Conservation (phyloP, 345 rosid genomes). For the Raphanus sativus region DNA sequence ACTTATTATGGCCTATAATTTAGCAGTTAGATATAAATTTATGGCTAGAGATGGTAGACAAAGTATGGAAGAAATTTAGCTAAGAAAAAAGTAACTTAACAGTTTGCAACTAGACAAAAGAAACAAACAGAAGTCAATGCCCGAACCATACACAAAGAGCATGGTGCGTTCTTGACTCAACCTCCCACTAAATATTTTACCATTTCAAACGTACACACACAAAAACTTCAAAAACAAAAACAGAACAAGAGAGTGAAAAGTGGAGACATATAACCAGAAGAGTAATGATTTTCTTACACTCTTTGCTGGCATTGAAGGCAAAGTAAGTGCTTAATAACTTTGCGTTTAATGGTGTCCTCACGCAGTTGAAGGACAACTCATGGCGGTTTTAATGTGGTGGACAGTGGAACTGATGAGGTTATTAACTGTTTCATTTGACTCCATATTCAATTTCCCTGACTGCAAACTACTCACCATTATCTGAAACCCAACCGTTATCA, state of each 20-base stretch:
- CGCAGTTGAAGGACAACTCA: conserved; percentile 64
- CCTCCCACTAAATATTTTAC: conserved; percentile 36
- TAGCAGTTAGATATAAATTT: not conserved
- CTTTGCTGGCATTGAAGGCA: conserved; percentile 28
- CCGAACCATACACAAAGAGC: conserved; percentile 72
- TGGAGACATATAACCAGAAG: conserved; percentile 18
- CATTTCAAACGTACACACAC: conserved; percentile 1
- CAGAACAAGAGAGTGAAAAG: conserved; percentile 28
- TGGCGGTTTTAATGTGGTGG: conserved; percentile 91
- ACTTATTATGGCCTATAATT: too few species aligned
- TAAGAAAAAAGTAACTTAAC: not conserved
- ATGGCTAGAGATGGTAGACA: not conserved
- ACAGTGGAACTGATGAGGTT: conserved; percentile 82
- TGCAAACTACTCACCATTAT: conserved; percentile 88
- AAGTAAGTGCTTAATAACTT: conserved; percentile 3
- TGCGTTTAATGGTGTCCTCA: conserved; percentile 33
- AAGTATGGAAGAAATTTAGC: too few species aligned
- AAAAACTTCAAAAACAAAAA: conserved; percentile 5
- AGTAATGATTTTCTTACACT: conserved; percentile 23
- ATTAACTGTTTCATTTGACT: conserved; percentile 87
- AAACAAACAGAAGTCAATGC: conserved; percentile 79
- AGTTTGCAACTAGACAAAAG: not conserved
- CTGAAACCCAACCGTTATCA: conserved; percentile 88
- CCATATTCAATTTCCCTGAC: conserved; percentile 80
- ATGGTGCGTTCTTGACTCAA: conserved; percentile 98